These are phyloP conservation scores for Boletus coccyginus DNA, from an alignment of 768 basidiomycete genomes.

Conservation along the genomic window DNA sequence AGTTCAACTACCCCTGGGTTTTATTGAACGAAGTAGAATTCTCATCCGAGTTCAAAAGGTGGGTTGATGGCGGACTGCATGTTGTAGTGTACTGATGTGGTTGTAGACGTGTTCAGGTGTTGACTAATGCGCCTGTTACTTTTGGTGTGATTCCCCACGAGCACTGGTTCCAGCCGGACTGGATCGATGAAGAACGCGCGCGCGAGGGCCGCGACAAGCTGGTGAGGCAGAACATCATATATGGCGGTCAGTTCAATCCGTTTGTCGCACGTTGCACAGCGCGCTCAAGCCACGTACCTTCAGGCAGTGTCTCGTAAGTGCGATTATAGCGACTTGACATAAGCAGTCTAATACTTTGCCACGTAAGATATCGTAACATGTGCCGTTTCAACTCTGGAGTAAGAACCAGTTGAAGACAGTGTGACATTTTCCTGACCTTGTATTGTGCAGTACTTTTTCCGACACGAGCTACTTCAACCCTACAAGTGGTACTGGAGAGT, in stretches of 20 bases:
- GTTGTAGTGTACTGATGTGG: conserved; percentile 13
- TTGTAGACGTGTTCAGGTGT: conserved; percentile 31
- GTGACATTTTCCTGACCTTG: conserved; percentile 4
- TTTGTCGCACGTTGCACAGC: neutral
- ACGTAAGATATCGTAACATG: conserved; percentile 66
- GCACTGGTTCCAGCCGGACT: conserved; percentile 71
- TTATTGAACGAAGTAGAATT: conserved; percentile 64
- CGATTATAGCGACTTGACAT: neutral
- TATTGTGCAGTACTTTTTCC: conserved; percentile 48
- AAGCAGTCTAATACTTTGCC: neutral
- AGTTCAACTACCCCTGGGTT: conserved; percentile 59
- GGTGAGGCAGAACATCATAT: conserved; percentile 45
- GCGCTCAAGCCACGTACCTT: conserved; percentile 7
- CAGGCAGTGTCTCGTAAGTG: conserved; percentile 45
- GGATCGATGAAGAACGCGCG: conserved; percentile 69
- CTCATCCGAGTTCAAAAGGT: conserved; percentile 50
- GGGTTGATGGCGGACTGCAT: neutral
- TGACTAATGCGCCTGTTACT: conserved; percentile 42
- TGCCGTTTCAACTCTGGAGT: conserved; percentile 74
- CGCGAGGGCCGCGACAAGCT: conserved; percentile 50
- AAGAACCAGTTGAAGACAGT: conserved; percentile 15
- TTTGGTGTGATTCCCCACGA: conserved; percentile 59
- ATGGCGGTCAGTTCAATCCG: conserved; percentile 40
- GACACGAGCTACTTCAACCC: conserved; percentile 47
- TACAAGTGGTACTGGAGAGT: conserved; percentile 66